Percentiles rank a stretch among this genome's conserved stretches.
phyloP scores from a whole-genome alignment of 2,329 filamentous ascomycete species.

The Colletotrichum lini region DNA sequence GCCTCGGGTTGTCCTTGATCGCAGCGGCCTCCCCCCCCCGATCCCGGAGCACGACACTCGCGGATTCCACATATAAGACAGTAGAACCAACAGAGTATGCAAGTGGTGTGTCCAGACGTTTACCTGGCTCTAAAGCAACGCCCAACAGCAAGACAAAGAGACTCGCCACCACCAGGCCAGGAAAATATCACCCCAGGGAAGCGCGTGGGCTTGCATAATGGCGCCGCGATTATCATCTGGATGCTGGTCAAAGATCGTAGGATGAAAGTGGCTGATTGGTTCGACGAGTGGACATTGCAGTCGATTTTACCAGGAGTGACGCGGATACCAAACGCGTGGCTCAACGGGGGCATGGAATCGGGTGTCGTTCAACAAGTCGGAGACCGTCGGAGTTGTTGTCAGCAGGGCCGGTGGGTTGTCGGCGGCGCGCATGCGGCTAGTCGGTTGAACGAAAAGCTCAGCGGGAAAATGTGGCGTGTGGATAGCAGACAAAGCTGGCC shows the following conservation, averaged over 20 bases:
- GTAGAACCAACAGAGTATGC: too few species aligned
- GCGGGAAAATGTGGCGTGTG: conserved; percentile 1
- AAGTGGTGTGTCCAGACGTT: background rate
- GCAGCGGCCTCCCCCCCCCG: background rate
- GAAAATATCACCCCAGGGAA: background rate
- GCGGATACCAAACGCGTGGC: background rate
- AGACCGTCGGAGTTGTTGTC: conserved; percentile 5
- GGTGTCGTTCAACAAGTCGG: conserved; percentile 23
- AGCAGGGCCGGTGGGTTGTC: conserved; percentile 7
- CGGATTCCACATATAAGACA: background rate
- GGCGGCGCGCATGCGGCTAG: background rate
- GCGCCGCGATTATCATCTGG: conserved; percentile 9
- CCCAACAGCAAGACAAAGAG: background rate
- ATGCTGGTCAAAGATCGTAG: conserved; percentile 9
- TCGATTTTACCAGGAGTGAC: background rate
- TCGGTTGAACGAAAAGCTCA: background rate
- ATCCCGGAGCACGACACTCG: background rate
- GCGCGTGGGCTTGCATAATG: conserved; percentile 7
- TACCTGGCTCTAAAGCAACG: background rate
- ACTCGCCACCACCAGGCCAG: background rate
- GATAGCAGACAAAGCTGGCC: background rate
- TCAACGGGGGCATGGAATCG: background rate
- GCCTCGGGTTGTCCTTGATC: background rate
- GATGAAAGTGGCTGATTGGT: background rate
- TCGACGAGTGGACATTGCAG: background rate